Base-by-base conservation (phyloP, 176 grass and related monocot species). In the Puccinellia tenuiflora region DNA sequence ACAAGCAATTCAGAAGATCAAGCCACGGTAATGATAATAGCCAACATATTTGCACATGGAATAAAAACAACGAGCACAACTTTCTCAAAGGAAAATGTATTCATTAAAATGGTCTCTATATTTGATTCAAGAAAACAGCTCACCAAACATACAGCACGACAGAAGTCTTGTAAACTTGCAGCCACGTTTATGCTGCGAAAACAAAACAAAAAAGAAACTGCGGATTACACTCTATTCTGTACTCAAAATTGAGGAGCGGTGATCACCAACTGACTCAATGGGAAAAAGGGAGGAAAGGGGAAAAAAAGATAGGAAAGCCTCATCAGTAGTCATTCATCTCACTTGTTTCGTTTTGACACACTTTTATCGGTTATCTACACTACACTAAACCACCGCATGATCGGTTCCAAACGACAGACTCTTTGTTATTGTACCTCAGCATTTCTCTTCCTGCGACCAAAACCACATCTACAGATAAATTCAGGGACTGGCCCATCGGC, bases 401-500 rank as follows among this genome's bases (percentile, higher is more conserved):
- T 67, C 13, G 6, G 31, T 46, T 55, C 60, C 3, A 7, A 45
- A 59, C 2, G 9, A 37, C 73, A 20, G 39, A 35, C 17, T 34
- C 39, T 40, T 15, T 70, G 71, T n/a, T 85, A 81, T 77, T 77
- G 78, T 60, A 63, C 51, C 38, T 28, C 16, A 85, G 62, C 25
- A 34, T n/a, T 71, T 40, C 24, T 85, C 40, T 85, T 70, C 55
- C 52, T 78, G 22, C 86, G 77, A 46, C 46, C 83, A 85, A 90
- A 90, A 10, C 88, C 91, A 78, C 95, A 94, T 22, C 70, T 76
- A 25, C 95, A 94, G n/a, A 91, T 31, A 79, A 76, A 92, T 40
- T 94, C 88, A 33, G 74, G 79, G 53, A 94, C 86, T 45, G 95
- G 90, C 3, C 92, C 90, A 48, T 89, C 33, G 5, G 88, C 84